Conservation (phyloP, 495 filamentous ascomycete genomes). For the Symbiotaphrina buchneri region DNA sequence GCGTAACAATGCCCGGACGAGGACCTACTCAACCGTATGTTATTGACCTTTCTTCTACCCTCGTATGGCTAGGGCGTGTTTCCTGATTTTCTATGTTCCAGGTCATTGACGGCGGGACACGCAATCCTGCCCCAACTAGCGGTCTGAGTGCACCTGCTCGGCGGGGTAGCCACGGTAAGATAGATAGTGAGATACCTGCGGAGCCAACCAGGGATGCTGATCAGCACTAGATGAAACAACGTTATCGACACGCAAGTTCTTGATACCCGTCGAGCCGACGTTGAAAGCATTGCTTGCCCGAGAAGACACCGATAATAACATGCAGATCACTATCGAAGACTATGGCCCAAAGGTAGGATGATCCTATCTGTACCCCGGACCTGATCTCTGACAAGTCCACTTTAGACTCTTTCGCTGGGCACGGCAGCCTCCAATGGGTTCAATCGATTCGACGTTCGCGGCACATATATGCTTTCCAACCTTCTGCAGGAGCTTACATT, state of each 20-base stretch:
- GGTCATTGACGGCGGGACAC: too few species aligned
- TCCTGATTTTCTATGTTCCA: too few species aligned
- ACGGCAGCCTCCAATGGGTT: constrained; percentile 73
- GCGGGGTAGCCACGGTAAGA: constrained; percentile 19
- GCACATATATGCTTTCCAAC: constrained; percentile 90
- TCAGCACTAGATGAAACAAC: constrained; percentile 23
- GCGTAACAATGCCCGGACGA: constrained; percentile 13
- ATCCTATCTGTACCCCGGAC: neutral
- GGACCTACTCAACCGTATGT: constrained; percentile 23
- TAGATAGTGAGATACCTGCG: too few species aligned
- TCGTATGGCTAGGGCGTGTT: too few species aligned
- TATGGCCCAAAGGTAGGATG: constrained; percentile 88
- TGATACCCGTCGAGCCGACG: constrained; percentile 57
- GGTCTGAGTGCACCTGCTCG: constrained; percentile 7
- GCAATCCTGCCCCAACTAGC: too few species aligned
- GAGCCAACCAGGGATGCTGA: neutral
- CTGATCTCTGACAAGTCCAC: constrained; percentile 2
- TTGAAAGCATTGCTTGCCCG: constrained; percentile 45
- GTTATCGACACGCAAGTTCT: constrained; percentile 37
- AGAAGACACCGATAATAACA: constrained; percentile 80
- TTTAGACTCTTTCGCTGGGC: constrained; percentile 51
- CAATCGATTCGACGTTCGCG: constrained; percentile 65
- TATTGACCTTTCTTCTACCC: neutral
- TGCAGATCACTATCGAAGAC: constrained; percentile 95
- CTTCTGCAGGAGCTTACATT: constrained; percentile 82